Base-by-base conservation (phyloP, 345 rosid species). In the Draba incana region DNA sequence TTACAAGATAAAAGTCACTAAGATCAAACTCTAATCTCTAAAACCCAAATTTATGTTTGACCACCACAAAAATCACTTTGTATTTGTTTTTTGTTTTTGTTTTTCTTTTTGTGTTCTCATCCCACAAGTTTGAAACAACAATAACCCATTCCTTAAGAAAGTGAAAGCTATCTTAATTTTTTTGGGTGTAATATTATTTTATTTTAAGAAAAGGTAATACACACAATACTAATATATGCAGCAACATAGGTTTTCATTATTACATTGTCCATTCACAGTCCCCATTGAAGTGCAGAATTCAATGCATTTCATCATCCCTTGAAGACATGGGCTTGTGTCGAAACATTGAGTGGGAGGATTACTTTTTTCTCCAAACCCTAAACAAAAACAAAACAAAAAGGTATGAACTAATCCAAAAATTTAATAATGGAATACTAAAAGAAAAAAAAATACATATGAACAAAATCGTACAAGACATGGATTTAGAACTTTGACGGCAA, bases 211-310 rank as follows among this genome's bases (percentile, higher is more conserved):
- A 13, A 20, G 35, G 3, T 55, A 53, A 55, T 20, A 20, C 20
- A 28, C 12, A 15, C n/a, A 50, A 33, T 16, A 37, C 15, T 35
- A 37, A 37, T 64, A 14, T 13, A 53, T 25, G 58, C 69, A 51
- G 4, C 69, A 64, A 27, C 69, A 64, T 1, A 38, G 38, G 2
- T 64, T 62, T 51, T 51, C 4, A 15, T 3, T 51, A 28, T 14
- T 65, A 52, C 69, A 41, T 65, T 65, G 59, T 51, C 69, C 69
- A 41, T 65, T 54, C 2, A 44, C 60, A 27, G 69, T 65, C 12
- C 50, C 69, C 50, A 65, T 27, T 14, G 47, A 5, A 4, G 50
- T 41, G 50, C 69, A 65, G 38, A 51, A 64, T 9, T 65, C 30
- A 41, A 65, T 52, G 28, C 60, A 65, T 65, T 52, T 52, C 8